These are phyloP conservation scores for Colletotrichum melonis DNA, from an alignment of 2,329 filamentous ascomycete species.

Conservation along the genomic window DNA sequence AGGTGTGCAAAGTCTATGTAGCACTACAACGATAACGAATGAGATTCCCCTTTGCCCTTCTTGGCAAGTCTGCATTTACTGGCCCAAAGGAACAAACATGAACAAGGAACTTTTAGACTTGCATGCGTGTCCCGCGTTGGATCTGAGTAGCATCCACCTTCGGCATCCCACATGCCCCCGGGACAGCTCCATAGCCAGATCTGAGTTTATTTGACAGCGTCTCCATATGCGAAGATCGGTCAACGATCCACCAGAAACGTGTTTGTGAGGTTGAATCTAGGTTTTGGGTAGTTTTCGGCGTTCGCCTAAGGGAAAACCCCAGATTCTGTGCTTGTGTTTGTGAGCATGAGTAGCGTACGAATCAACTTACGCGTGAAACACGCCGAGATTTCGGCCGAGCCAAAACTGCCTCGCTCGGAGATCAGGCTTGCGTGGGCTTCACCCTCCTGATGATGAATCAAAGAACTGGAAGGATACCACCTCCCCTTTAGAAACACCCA, in stretches of 20 bases:
- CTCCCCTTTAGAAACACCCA: background rate
- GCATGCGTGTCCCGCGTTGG: background rate
- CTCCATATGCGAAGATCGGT: background rate
- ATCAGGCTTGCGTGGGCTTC: background rate
- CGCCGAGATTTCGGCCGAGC: background rate
- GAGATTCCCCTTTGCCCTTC: background rate
- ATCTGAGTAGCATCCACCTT: background rate
- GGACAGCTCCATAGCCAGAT: background rate
- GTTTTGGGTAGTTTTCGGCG: background rate
- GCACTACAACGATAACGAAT: background rate
- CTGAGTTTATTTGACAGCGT: background rate
- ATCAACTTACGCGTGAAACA: background rate
- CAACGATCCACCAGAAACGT: background rate
- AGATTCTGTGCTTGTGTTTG: background rate
- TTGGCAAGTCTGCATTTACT: background rate
- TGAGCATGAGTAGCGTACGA: background rate
- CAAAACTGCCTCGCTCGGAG: background rate
- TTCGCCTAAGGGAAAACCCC: background rate
- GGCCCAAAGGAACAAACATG: background rate
- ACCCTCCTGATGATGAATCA: too few relatives aligned
- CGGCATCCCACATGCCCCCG: background rate
- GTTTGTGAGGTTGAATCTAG: background rate
- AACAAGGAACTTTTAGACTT: background rate
- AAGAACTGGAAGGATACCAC: background rate
- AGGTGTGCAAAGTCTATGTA: conserved; percentile 18